Conservation (phyloP, 768 basidiomycete genomes). For the Hydnomerulius pinastri region DNA sequence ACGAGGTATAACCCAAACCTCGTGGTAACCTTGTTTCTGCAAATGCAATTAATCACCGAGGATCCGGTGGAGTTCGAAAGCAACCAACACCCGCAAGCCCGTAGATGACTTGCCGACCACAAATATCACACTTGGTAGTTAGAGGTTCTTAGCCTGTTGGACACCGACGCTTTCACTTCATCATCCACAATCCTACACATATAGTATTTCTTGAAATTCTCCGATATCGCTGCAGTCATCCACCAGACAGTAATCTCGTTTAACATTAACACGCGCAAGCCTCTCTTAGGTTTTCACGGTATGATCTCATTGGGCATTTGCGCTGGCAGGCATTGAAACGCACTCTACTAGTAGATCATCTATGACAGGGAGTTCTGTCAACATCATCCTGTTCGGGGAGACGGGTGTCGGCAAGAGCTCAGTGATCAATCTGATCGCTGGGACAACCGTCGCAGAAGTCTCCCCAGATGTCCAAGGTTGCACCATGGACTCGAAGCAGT, state of each 20-base stretch:
- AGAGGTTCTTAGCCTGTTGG: no score
- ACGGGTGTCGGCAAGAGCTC: constrained; percentile 40
- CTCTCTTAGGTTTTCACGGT: no score
- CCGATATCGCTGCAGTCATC: no score
- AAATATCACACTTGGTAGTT: no score
- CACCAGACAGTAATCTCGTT: no score
- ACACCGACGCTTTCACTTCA: no score
- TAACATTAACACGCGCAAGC: no score
- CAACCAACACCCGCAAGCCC: neutral
- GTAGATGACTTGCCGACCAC: no score
- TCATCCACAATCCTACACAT: no score
- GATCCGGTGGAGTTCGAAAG: neutral
- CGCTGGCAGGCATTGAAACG: neutral
- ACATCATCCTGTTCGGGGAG: constrained; percentile 48
- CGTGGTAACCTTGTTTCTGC: neutral
- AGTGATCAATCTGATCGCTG: constrained; percentile 35
- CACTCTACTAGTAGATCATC: neutral
- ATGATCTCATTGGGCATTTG: no score
- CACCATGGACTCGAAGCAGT: constrained; percentile 36
- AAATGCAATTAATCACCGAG: neutral
- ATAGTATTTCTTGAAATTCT: no score
- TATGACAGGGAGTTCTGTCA: constrained; percentile 20
- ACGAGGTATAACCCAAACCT: neutral
- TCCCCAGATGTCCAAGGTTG: constrained; percentile 35
- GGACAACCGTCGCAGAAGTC: constrained; percentile 20